Evolutionary conservation across 805 yeast genomes (phyloP), one percentile per base, ranked within the genome.

Genomic region (Lipomyces japonicus): DNA sequence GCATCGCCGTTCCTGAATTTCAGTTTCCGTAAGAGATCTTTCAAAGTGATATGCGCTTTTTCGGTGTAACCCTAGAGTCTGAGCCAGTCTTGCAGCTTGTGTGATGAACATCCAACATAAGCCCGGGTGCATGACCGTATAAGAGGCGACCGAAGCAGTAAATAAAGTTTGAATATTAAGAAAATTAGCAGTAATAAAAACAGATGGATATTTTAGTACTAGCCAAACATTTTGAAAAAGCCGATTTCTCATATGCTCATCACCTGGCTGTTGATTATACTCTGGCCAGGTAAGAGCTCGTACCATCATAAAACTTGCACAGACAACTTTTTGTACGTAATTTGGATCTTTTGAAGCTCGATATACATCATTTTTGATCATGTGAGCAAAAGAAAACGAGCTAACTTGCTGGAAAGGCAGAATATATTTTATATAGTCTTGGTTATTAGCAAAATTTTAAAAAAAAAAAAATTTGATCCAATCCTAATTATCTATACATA

Each of bases 61-160:
- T 2, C 54, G 50, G 34, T 50, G 54, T 16, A 50, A 25, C 3
- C 54, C 54, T 2, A 50, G 46, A 25, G 54, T 31, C 26, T 25
- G 43, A 4, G 47, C 54, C 4, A 23, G 30, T 5, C 44, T 46
- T 19, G 42, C 35, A n/a, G 50, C 45, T 4, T 37, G 46, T 18
- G 54, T 32, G 9, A 41, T 25, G 4, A 45, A 34, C 47, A 35
- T 44, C 50, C 50, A 50, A 10, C 43, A 39, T 4, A 50, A 42
- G 14, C 54, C 54, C 7, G 54, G 54, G 19, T 26, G 43, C n/a
- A 45, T n/a, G 9, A 40, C 4, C 9, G 12, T 7, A 14, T 30
- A 19, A 16, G 44, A 39, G n/a, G 44, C 21, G 18, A 34, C 18
- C 9, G 50, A 46, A 19, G 46, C 42, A 5, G 42, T 25, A 4